Evolutionary conservation across 2,329 filamentous ascomycete species (phyloP).

Genomic region (Cytospora leucostoma): DNA sequence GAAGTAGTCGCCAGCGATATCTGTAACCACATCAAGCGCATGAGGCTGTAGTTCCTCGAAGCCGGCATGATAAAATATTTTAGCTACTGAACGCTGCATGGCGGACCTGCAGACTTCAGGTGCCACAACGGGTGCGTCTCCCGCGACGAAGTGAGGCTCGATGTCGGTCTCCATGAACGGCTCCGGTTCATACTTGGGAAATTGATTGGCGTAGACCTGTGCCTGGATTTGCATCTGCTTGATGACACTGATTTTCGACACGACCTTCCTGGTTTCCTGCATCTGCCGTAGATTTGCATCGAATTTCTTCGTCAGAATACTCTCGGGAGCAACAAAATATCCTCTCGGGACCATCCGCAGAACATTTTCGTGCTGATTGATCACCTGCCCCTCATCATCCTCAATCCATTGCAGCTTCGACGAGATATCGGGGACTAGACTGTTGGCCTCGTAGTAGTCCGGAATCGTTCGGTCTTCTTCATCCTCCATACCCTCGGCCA

Average conservation of each 20-base stretch:
- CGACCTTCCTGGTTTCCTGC: constrained; percentile 94
- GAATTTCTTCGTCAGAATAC: constrained; percentile 75
- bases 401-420: constrained; percentile 82
- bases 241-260: constrained; percentile 94
- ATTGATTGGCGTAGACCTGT: constrained; percentile 97
- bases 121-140: constrained; percentile 85
- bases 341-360: constrained; percentile 75
- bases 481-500: constrained; percentile 93
- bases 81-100: constrained; percentile 85
- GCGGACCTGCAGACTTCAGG: constrained; percentile 79
- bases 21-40: constrained; percentile 85
- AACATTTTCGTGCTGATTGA: constrained; percentile 85
- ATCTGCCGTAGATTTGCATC: constrained; percentile 92
- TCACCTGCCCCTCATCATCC: constrained; percentile 83
- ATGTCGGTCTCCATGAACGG: constrained; percentile 87
- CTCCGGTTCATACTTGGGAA: constrained; percentile 91
- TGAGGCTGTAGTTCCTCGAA: constrained; percentile 98
- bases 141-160: constrained; percentile 84
- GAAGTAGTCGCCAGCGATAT: constrained; percentile 88
- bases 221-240: constrained; percentile 99
- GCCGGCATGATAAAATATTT: constrained; percentile 93
- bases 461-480: constrained; percentile 83
- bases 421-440: constrained; percentile 81
- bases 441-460: constrained; percentile 91
- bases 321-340: constrained; percentile 73